Evolutionary conservation across 2,329 filamentous ascomycete species (phyloP).

Genomic region (Exophiala sp.): DNA sequence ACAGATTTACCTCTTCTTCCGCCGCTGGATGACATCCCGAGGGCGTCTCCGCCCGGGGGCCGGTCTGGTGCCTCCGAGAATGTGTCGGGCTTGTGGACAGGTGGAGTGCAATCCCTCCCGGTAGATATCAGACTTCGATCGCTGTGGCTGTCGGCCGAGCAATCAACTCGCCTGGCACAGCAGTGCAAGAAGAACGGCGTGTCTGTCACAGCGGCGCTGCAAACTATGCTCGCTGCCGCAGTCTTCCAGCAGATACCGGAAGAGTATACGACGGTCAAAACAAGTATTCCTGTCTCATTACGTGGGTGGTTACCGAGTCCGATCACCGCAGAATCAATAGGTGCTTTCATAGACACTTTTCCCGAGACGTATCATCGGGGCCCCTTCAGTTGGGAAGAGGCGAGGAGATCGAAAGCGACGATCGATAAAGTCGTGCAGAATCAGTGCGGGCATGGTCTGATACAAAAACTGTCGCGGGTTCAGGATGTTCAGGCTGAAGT

Average conservation of each 20-base stretch:
- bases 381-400: constrained; percentile 35
- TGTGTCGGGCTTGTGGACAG: constrained; percentile 36
- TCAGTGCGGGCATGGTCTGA: constrained; percentile 33
- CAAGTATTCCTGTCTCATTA: constrained; percentile 37
- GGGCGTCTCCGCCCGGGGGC: constrained; percentile 24
- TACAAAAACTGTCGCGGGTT: constrained; percentile 42
- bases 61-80: constrained; percentile 30
- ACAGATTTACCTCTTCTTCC: constrained; percentile 37
- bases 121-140: constrained; percentile 32
- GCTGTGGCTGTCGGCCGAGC: constrained; percentile 32
- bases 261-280: constrained; percentile 32
- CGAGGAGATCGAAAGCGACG: constrained; percentile 31
- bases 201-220: constrained; percentile 41
- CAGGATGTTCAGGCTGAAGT: constrained; percentile 39
- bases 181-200: constrained; percentile 38
- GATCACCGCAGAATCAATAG: constrained; percentile 38
- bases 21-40: constrained; percentile 39
- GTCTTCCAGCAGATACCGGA: constrained; percentile 35
- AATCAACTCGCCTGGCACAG: constrained; percentile 32
- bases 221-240: constrained; percentile 38
- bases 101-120: constrained; percentile 29
- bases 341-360: constrained; percentile 38
- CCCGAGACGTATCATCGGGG: constrained; percentile 31
- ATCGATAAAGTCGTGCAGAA: constrained; percentile 31
- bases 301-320: constrained; percentile 36